phyloP scores from a whole-genome alignment of 139 green algal species.

The Zygnema cylindricum region DNA sequence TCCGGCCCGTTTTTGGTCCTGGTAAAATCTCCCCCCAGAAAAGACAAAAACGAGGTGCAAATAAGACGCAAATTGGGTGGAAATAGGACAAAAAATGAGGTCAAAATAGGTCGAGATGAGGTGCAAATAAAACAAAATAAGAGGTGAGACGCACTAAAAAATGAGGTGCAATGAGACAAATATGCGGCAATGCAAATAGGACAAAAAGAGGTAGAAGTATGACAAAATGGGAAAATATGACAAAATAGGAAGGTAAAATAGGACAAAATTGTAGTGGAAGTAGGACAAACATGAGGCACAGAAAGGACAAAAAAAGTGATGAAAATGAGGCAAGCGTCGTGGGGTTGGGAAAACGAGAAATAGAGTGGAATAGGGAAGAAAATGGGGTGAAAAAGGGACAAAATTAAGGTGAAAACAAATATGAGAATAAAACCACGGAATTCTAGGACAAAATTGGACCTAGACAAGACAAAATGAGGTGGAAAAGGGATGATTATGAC shows the following conservation, averaged over 20 bases:
- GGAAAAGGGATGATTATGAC: no score
- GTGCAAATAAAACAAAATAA: neutral
- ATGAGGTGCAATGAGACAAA: conserved; percentile 11
- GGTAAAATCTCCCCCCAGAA: neutral
- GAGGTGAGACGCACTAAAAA: neutral
- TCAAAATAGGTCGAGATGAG: no score
- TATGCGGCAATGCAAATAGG: conserved; percentile 8
- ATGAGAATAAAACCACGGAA: no score
- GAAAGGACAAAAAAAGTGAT: conserved; percentile 24
- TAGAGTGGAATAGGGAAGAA: neutral
- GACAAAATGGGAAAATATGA: conserved; percentile 6
- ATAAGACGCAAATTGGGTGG: neutral
- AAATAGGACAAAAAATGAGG: neutral
- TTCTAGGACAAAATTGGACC: no score
- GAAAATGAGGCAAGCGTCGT: conserved; percentile 12
- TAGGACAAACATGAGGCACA: neutral
- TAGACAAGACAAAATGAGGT: no score
- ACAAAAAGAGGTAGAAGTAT: neutral
- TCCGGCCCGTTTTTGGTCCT: conserved; percentile 76
- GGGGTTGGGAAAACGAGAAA: neutral
- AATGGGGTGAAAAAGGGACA: neutral
- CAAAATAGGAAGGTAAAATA: neutral
- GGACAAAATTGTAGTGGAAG: neutral
- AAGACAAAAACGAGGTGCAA: neutral
- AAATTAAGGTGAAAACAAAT: no score